Base-by-base conservation (phyloP, 2,329 filamentous ascomycete genomes). In the Trichoderma harzianum region DNA sequence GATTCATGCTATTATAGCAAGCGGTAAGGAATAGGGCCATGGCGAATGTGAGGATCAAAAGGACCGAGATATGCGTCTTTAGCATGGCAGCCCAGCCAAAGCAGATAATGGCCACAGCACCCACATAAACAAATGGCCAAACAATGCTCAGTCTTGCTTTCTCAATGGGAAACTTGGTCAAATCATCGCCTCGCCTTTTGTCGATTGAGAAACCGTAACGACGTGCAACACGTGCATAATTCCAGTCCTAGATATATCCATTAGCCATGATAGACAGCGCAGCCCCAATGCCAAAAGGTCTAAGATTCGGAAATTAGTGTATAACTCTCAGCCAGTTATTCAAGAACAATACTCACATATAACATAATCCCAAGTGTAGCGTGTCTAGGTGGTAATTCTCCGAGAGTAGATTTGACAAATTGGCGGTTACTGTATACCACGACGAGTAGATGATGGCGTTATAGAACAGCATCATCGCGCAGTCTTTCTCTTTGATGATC, bases 1-100 rank as follows among this genome's bases (percentile, higher is more conserved):
- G 58, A n/a, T 71, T 71, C 43, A 71, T 65, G 69, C 69, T 71
- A 24, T 66, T 66, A n/a, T 66, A 71, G 30, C 60, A 65, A 43
- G 61, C 51, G 28, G 61, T 71, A 18, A 71, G 39, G 14, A 57
- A 70, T 16, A 57, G n/a, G 10, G 58, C 68, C 36, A 70, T 65
- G 18, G 64, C 39, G n/a, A 70, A 70, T 3, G 68, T 70, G 26
- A 70, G 68, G 28, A 58, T n/a, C 28, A 66, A n/a, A 28, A 39
- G 60, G 16, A 30, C 69, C 5, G 61, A 30, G 51, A 61, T 32
- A 24, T 61, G 66, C 32, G 55, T 24, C 66, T 69, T 39, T 16
- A 43, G n/a, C 28, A 36, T 16, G 11, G 55, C 53, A 24, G 55
- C 66, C 66, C 66, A 69, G 28, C 66, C 66, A 55, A 60, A 69